Evolutionary conservation across 441 rosid species (phyloP).

Genomic region (Syzygium malaccense): DNA sequence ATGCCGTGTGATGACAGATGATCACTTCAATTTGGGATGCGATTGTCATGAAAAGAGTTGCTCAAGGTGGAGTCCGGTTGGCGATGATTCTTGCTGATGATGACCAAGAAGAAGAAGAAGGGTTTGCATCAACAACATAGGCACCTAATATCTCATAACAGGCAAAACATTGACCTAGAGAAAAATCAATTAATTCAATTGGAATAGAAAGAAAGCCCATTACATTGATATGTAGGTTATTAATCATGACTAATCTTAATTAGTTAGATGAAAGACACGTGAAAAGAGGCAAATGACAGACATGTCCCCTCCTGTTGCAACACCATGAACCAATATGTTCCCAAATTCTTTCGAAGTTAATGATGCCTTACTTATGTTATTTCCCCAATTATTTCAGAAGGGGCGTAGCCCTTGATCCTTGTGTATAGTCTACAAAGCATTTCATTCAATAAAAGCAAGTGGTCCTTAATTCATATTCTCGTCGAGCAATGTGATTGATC

Average conservation of each 20-base stretch:
- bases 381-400: background rate
- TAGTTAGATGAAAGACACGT: background rate
- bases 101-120: slow-evolving; percentile 1
- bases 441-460: background rate
- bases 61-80: slow-evolving; percentile 81
- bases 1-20: slow-evolving; percentile 31
- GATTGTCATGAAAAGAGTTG: slow-evolving; percentile 82
- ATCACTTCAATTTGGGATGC: slow-evolving; percentile 76
- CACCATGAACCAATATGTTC: background rate
- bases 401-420: background rate
- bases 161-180: background rate
- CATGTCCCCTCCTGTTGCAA: background rate
- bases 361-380: background rate
- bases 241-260: background rate
- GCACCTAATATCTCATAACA: slow-evolving; percentile 22
- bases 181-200: background rate
- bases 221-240: background rate
- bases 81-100: slow-evolving; percentile 66
- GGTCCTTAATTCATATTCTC: background rate
- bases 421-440: background rate
- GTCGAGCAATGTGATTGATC: background rate
- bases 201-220: background rate
- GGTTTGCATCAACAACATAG: slow-evolving; percentile 45
- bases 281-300: background rate
- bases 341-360: background rate